A percentile compares a stretch with the other conserved stretches of the same genome.
phyloP scores from a whole-genome alignment of 495 filamentous ascomycete species.

The Daldinia caldariorum region DNA sequence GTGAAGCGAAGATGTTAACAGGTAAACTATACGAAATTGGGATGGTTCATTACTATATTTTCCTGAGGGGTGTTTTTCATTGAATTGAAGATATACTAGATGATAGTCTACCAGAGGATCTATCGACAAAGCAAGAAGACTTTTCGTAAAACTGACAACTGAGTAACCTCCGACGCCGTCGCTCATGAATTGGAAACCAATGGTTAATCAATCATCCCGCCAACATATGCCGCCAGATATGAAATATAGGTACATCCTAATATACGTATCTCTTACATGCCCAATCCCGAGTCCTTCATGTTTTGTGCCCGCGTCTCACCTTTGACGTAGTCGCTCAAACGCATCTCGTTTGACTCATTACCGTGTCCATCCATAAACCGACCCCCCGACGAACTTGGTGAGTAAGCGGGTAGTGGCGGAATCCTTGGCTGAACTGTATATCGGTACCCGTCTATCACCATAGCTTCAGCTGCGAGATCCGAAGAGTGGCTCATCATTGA shows the following conservation, averaged over 20 bases:
- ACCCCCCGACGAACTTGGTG: slow-evolving; percentile 26
- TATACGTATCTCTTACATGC: slow-evolving; percentile 17
- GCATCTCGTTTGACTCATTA: slow-evolving; percentile 50
- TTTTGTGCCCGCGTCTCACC: slow-evolving; percentile 51
- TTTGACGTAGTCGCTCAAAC: slow-evolving; percentile 53
- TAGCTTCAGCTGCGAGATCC: slow-evolving; percentile 44
- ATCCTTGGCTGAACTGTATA: slow-evolving; percentile 39
- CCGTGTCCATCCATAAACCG: slow-evolving; percentile 52
- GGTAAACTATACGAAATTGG: neutral
- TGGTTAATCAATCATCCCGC: slow-evolving; percentile 6
- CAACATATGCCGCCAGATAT: neutral
- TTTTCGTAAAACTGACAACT: slow-evolving; percentile 4
- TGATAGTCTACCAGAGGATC: neutral
- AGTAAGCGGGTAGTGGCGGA: slow-evolving; percentile 42
- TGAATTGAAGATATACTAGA: neutral
- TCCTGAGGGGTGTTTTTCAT: too few relatives aligned
- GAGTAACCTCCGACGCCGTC: slow-evolving; percentile 27
- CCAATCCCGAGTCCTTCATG: slow-evolving; percentile 49
- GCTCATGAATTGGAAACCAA: slow-evolving; percentile 25
- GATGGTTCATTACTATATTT: neutral
- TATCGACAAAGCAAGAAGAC: neutral
- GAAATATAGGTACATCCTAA: neutral
- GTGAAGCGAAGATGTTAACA: neutral
- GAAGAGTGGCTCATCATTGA: slow-evolving; percentile 38
- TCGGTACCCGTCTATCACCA: slow-evolving; percentile 50